Base-by-base conservation (phyloP, 495 filamentous ascomycete species). In the Podospora conica region DNA sequence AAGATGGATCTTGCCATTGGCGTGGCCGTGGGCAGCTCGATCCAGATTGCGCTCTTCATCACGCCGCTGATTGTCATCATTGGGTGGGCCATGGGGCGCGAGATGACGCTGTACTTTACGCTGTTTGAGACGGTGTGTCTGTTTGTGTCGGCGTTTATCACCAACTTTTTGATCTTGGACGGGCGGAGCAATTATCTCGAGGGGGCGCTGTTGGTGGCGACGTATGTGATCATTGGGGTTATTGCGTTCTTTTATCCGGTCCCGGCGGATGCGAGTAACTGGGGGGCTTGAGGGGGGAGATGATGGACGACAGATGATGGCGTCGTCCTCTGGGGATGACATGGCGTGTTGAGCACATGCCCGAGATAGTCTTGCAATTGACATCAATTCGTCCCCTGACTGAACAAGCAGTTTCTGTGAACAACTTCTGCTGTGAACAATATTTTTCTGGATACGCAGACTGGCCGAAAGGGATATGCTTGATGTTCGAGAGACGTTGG, bases 1-100 rank as follows among this genome's bases (percentile, higher is more conserved):
- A 97, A 97, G 81, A 96, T 96, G 92, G 92, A 97, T 80, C 81
- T 96, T 27, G 89, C 93, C 0, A 96, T 97, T 68, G 92, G 91
- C 70, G 91, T 96, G 25, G 92, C 92, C 5, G 87, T 96, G 21
- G 93, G 93, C 15, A 90, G 86, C 58, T 92, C 88, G 68, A 96
- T 97, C 72, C 93, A 96, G 76, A 89, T 90, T 80, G 91, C 93
- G 23, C 84, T 97, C 62, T 96, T 97, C 77, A 83, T 97, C 55
- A 97, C 93, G 3, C 93, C 93, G 0, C 78, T 96, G 63, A 86
- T 96, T 53, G 92, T 97, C 24, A 86, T 96, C 11, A 83, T 96
- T n/a, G 93, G 92, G 11, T 96, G 92, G 93, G 86, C 84, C 64
- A 84, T 96, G 81, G 79, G 82, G 66, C 91, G 88, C 71, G 84